A percentile compares a stretch with the other conserved stretches of the same genome.
Conservation (phyloP, 805 yeast species). For the Candida anglica region DNA sequence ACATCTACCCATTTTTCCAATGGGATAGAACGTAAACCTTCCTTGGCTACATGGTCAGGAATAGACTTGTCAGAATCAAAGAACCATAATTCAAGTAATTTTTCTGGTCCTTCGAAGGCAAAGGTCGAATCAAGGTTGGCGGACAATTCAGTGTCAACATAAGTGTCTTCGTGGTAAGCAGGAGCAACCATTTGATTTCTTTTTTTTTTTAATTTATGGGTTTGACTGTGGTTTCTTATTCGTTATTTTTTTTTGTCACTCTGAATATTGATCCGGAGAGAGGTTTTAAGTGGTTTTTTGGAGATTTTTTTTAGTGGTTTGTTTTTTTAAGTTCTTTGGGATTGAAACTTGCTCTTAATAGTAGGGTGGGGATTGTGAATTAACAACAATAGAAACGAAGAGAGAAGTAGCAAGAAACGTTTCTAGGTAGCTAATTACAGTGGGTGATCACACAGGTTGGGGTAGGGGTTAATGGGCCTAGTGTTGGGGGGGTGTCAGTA, state of each 20-base stretch:
- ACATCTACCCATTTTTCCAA: conserved; percentile 65
- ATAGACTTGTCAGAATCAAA: conserved; percentile 45
- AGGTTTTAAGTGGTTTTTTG: neutral
- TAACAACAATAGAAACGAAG: conserved; percentile 32
- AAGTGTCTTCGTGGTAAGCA: conserved; percentile 40
- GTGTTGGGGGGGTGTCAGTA: conserved; percentile 23
- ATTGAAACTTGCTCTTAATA: conserved; percentile 40
- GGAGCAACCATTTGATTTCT: conserved; percentile 36
- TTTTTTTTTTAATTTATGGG: conserved; percentile 1
- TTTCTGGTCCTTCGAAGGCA: conserved; percentile 98
- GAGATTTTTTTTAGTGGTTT: conserved; percentile 8
- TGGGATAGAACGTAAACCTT: conserved; percentile 63
- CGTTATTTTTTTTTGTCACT: conserved; percentile 1
- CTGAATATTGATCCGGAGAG: neutral
- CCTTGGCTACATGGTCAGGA: conserved; percentile 30
- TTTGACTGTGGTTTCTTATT: conserved; percentile 5
- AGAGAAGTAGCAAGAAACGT: conserved; percentile 50
- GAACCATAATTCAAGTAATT: conserved; percentile 87
- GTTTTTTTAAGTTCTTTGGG: too few species aligned
- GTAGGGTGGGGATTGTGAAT: conserved; percentile 10
- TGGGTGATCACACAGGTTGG: conserved; percentile 15
- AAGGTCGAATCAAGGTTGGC: conserved; percentile 79
- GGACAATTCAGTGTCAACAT: conserved; percentile 76
- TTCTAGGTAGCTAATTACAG: conserved; percentile 16
- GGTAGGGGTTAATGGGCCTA: conserved; percentile 36